These are phyloP conservation scores for Podaxis pistillaris DNA, from an alignment of 768 basidiomycete genomes.

Conservation along the genomic window DNA sequence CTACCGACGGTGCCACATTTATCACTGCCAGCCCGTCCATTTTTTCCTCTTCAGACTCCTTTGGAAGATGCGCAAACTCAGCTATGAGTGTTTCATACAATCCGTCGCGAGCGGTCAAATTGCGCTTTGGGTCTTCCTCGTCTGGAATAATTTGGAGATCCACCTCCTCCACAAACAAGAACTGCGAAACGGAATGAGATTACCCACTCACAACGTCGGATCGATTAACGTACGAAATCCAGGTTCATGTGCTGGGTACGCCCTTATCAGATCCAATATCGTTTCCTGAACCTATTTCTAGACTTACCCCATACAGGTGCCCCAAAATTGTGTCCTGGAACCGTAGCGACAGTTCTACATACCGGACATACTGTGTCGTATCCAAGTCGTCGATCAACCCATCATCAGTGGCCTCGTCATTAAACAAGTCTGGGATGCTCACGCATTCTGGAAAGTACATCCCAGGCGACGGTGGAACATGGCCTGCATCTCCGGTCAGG, in stretches of 20 bases:
- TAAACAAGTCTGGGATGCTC: slow-evolving; percentile 26
- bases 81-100: slow-evolving; percentile 58
- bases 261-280: slow-evolving; percentile 17
- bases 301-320: slow-evolving; percentile 72
- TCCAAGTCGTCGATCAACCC: slow-evolving; percentile 12
- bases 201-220: slow-evolving; percentile 11
- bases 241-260: slow-evolving; percentile 72
- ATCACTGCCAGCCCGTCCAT: slow-evolving; percentile 55
- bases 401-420: background rate
- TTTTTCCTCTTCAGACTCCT: slow-evolving; percentile 55
- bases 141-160: slow-evolving; percentile 47
- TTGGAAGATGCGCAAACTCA: slow-evolving; percentile 61
- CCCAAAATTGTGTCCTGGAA: slow-evolving; percentile 89
- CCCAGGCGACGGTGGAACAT: slow-evolving; percentile 80
- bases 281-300: background rate
- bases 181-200: slow-evolving; percentile 33
- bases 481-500: slow-evolving; percentile 44
- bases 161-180: slow-evolving; percentile 52
- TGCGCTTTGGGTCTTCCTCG: slow-evolving; percentile 20
- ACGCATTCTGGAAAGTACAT: slow-evolving; percentile 89
- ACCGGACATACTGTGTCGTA: slow-evolving; percentile 54
- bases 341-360: slow-evolving; percentile 70
- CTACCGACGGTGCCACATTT: slow-evolving; percentile 78
- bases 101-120: slow-evolving; percentile 26
- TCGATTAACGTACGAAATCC: slow-evolving; percentile 58